phyloP scores from a whole-genome alignment of 1,284 basidiomycete species.

The Leccinum subrobustum region DNA sequence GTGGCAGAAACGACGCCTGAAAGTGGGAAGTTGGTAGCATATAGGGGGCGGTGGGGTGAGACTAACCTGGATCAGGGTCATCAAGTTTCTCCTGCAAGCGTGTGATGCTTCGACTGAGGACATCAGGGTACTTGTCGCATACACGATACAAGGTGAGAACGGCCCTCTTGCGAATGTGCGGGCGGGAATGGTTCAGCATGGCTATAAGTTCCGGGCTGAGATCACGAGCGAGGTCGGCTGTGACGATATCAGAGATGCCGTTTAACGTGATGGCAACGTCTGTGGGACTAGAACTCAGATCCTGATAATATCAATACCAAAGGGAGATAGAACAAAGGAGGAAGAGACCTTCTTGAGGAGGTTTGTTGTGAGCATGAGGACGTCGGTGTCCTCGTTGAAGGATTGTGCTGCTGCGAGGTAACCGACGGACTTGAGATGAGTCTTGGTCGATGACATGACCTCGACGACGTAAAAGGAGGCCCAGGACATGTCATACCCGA shows the following conservation, averaged over 20 bases:
- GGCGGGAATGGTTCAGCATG: conserved; percentile 89
- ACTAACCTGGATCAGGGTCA: conserved; percentile 78
- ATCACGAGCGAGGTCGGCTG: conserved; percentile 86
- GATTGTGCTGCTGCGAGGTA: conserved; percentile 95
- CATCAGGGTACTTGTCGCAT: conserved; percentile 78
- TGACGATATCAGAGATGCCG: conserved; percentile 87
- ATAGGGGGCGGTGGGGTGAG: not conserved
- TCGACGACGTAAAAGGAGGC: conserved; percentile 95
- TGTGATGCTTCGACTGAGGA: conserved; percentile 61
- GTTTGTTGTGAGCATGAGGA: conserved; percentile 97
- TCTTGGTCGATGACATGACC: conserved; percentile 92
- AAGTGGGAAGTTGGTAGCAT: not conserved
- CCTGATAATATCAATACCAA: conserved; percentile 46
- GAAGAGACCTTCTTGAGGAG: conserved; percentile 88
- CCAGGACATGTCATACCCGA: conserved; percentile 89
- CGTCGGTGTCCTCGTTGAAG: conserved; percentile 93
- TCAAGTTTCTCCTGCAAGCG: conserved; percentile 82
- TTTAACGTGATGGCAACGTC: conserved; percentile 85
- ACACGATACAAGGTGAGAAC: conserved; percentile 81
- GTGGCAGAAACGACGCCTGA: conserved; percentile 89
- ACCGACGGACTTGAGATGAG: conserved; percentile 93
- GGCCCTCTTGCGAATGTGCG: conserved; percentile 88
- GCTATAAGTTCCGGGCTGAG: conserved; percentile 84
- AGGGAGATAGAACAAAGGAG: not conserved
- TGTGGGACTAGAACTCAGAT: conserved; percentile 74